Percentiles rank a stretch among this genome's conserved stretches.
These are phyloP conservation scores for Salvia miltiorrhiza DNA, from an alignment of 257 asterid species.

Conservation along the genomic window DNA sequence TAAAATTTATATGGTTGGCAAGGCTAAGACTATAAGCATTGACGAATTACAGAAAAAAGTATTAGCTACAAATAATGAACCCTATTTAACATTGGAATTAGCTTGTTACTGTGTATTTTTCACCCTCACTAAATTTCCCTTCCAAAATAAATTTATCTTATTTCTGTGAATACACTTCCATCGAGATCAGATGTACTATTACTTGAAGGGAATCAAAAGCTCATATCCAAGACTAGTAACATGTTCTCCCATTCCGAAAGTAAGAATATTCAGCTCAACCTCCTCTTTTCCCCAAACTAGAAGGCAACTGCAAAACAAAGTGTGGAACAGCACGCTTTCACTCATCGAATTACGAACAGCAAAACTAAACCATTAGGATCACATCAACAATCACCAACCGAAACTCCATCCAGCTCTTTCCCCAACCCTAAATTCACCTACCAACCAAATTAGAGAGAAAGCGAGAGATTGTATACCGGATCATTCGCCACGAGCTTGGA, in stretches of 20 bases:
- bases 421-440: constrained; percentile 2
- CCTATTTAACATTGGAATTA: not conserved
- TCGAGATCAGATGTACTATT: not conserved
- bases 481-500: constrained; percentile 91
- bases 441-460: constrained; percentile 3
- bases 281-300: not conserved
- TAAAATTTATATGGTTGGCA: not conserved
- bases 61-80: not conserved
- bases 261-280: constrained; percentile 7
- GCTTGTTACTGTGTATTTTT: not conserved
- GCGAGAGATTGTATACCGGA: constrained; percentile 48
- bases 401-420: constrained; percentile 4
- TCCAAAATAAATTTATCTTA: not conserved
- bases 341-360: not conserved
- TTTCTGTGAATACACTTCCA: not conserved
- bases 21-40: not conserved
- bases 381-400: not conserved
- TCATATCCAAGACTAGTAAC: not conserved
- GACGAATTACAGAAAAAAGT: not conserved
- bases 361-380: not conserved
- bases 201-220: not conserved
- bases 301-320: not conserved
- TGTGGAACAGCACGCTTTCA: not conserved
- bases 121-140: not conserved
- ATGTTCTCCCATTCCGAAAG: not conserved